Evolutionary conservation across 805 yeast genomes (phyloP).

Genomic region (Metschnikowia proteae): DNA sequence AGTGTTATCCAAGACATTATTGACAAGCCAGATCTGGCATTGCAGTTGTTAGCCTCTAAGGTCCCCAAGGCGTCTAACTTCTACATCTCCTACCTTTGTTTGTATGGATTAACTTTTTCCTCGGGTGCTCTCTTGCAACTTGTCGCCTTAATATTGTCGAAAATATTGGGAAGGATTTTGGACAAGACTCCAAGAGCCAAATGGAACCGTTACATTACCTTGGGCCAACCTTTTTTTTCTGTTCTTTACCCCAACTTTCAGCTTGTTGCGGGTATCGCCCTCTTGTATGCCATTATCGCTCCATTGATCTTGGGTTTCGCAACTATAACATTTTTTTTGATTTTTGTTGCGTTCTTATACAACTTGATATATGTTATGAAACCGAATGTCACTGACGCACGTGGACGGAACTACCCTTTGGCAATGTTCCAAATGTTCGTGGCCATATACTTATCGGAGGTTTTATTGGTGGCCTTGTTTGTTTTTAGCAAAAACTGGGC

Average conservation of each 20-base stretch:
- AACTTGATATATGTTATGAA: constrained; percentile 59
- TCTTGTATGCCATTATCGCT: constrained; percentile 75
- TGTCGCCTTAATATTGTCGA: constrained; percentile 66
- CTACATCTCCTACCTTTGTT: constrained; percentile 75
- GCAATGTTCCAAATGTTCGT: constrained; percentile 71
- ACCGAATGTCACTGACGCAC: constrained; percentile 53
- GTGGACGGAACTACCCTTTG: constrained; percentile 71
- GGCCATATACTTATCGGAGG: constrained; percentile 67
- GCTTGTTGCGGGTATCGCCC: constrained; percentile 64
- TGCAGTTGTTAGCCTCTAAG: constrained; percentile 67
- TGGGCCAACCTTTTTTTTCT: constrained; percentile 76
- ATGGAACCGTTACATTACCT: constrained; percentile 70
- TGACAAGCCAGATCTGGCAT: constrained; percentile 62
- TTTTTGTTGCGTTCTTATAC: constrained; percentile 62
- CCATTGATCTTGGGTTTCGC: constrained; percentile 70
- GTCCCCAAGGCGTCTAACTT: constrained; percentile 90
- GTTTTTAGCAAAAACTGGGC: constrained; percentile 80
- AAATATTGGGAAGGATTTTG: constrained; percentile 63
- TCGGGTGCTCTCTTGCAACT: constrained; percentile 76
- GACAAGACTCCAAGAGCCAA: constrained; percentile 90
- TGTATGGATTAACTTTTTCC: constrained; percentile 76
- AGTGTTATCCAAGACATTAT: constrained; percentile 72
- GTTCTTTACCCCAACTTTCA: constrained; percentile 75
- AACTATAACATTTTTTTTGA: constrained; percentile 51
- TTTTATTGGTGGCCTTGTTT: constrained; percentile 66